Conservation (phyloP, 805 yeast genomes). For the Candida morakotiae region DNA sequence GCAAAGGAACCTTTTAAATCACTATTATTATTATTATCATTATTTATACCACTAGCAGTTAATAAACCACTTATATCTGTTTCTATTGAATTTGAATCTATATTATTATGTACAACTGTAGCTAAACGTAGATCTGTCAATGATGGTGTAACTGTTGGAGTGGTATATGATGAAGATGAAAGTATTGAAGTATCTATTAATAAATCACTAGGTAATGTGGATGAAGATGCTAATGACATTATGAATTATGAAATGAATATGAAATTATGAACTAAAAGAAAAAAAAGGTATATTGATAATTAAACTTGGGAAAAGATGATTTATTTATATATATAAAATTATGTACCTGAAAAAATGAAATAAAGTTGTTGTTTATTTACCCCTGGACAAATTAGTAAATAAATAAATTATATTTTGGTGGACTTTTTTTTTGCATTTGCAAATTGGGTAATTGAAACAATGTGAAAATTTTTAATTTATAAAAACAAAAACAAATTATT, state of each 20-base stretch:
- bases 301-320: neutral
- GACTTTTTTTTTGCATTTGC: too few relatives aligned
- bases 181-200: neutral
- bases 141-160: constrained; percentile 6
- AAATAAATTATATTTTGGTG: too few relatives aligned
- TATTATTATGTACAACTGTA: constrained; percentile 1
- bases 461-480: neutral
- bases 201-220: neutral
- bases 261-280: neutral
- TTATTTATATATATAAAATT: neutral
- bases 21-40: neutral
- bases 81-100: neutral
- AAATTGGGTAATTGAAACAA: too few relatives aligned
- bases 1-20: neutral
- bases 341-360: constrained; percentile 1
- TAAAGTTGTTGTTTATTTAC: neutral
- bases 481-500: neutral
- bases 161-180: neutral
- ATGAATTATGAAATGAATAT: neutral
- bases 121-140: constrained; percentile 4
- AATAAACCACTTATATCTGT: neutral
- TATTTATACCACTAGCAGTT: neutral
- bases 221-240: neutral
- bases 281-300: neutral
- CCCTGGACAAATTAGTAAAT: constrained; percentile 1